Evolutionary conservation across 2,329 filamentous ascomycete genomes (phyloP).

Genomic region (Neopestalotiopsis clavispora): DNA sequence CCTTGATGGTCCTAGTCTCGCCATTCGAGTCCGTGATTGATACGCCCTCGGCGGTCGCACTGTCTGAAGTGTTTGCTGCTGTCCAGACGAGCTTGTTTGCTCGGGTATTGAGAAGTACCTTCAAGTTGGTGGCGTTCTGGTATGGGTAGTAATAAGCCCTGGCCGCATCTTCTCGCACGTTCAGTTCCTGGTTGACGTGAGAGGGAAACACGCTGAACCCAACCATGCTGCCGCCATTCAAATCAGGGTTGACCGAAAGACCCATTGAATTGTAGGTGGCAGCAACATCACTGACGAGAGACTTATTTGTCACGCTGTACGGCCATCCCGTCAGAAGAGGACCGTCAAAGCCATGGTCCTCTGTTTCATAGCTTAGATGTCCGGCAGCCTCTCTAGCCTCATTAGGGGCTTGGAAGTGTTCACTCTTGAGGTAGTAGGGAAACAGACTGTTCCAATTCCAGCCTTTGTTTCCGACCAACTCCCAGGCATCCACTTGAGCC

Average conservation of each 20-base stretch:
- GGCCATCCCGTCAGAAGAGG: slow-evolving; percentile 34
- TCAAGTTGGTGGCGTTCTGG: slow-evolving; percentile 43
- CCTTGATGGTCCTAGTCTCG: slow-evolving; percentile 12
- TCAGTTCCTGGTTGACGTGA: slow-evolving; percentile 42
- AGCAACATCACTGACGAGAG: slow-evolving; percentile 28
- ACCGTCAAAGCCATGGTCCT: slow-evolving; percentile 33
- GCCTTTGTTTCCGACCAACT: slow-evolving; percentile 38
- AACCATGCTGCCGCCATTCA: slow-evolving; percentile 47
- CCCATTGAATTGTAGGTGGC: slow-evolving; percentile 41
- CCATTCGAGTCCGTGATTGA: slow-evolving; percentile 34
- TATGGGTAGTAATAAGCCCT: slow-evolving; percentile 52
- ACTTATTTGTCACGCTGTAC: slow-evolving; percentile 22
- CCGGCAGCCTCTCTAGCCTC: neutral
- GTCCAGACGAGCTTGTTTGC: slow-evolving; percentile 45
- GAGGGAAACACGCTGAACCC: slow-evolving; percentile 47
- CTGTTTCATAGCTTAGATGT: slow-evolving; percentile 24
- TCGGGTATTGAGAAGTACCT: slow-evolving; percentile 46
- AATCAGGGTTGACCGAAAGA: slow-evolving; percentile 44
- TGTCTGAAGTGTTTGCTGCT: slow-evolving; percentile 9
- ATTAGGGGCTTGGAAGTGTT: slow-evolving; percentile 21
- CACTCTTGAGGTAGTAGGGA: slow-evolving; percentile 31
- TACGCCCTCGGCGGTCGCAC: slow-evolving; percentile 32
- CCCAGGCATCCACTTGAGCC: slow-evolving; percentile 42
- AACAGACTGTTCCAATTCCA: slow-evolving; percentile 38
- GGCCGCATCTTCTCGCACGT: slow-evolving; percentile 50